Evolutionary conservation across 805 yeast species (phyloP), one percentile per base, ranked within the genome.

Genomic region (Brettanomyces custersianus): DNA sequence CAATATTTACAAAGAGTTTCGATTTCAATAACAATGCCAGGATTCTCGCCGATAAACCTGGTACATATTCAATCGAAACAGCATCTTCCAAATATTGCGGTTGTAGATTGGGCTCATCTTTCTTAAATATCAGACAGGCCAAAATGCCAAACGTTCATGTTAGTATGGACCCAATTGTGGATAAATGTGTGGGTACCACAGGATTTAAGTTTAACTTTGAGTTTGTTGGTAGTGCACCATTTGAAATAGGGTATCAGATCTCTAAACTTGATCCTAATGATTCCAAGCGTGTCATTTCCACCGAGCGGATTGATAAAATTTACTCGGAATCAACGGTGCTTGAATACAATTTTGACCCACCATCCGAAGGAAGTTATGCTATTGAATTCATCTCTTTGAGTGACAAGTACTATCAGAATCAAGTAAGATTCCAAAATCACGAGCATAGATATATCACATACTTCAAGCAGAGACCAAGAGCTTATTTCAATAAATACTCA

Each of bases 141-240:
- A 53, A 52, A 2, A 35, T 43, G 26, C 73, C 72, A 3, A 65
- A 69, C 2, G 60, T 68, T 15, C 50, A 51, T 3, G 65, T 74
- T 12, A 31, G 45, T 2, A 74, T 86, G 1, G 63, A 63, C 11
- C 75, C 90, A 3, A 74, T 90, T 3, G 65, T 75, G 19, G 97
- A 90, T 49, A 74, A 80, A 33, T 92, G 99, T 62, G 82, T 92
- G 21, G 98, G 98, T 0, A 85, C 87, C 31, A 78, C 86, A 7
- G 98, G 96, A 0, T 74, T 66, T 46, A 63, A 64, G 18, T 75
- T 87, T 40, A 66, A 69, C 22, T 86, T 85, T 42, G 83, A 79
- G 34, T 65, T 88, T 39, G 57, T 68, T 4, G 97, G 98, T 13
- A 72, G 77, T 20, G 82, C 95, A 0, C 96, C 97, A 2, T 92